Evolutionary conservation across 2,329 filamentous ascomycete species (phyloP).

Genomic region (Stemphylium vesicarium): DNA sequence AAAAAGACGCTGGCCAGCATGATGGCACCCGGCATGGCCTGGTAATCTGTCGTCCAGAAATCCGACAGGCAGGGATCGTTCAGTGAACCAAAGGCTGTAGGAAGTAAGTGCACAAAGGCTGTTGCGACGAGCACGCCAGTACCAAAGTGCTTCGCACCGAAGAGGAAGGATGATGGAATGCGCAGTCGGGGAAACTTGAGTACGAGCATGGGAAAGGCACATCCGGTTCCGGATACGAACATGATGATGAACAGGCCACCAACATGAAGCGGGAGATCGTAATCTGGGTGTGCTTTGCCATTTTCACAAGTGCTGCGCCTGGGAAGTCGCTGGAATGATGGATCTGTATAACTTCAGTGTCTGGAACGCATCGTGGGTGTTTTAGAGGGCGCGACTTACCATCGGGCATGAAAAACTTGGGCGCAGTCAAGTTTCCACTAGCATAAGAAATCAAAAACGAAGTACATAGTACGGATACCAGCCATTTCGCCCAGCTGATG

Average conservation of each 20-base stretch:
- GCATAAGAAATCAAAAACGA: constrained; percentile 33
- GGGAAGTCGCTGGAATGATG: constrained; percentile 19
- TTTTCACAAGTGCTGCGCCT: constrained; percentile 32
- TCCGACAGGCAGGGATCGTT: constrained; percentile 59
- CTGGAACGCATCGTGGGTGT: background rate
- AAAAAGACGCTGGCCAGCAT: constrained; percentile 67
- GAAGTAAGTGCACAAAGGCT: constrained; percentile 77
- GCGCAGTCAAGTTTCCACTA: constrained; percentile 10
- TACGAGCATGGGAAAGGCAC: constrained; percentile 66
- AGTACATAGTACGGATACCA: constrained; percentile 33
- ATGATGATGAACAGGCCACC: constrained; percentile 45
- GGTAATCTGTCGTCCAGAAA: constrained; percentile 64
- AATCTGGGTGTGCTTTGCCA: constrained; percentile 30
- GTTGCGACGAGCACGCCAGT: constrained; percentile 84
- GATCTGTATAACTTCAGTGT: background rate
- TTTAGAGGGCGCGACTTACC: constrained; percentile 11
- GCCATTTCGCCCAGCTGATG: constrained; percentile 30
- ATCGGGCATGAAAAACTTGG: constrained; percentile 8
- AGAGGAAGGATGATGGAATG: constrained; percentile 65
- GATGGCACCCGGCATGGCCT: constrained; percentile 67
- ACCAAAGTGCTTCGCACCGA: constrained; percentile 63
- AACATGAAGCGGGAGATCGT: constrained; percentile 40
- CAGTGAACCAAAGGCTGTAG: constrained; percentile 61
- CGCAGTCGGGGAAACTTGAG: constrained; percentile 65
- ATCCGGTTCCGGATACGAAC: constrained; percentile 53